Evolutionary conservation across 306 rosid species (phyloP).

Genomic region (Quercus variabilis): DNA sequence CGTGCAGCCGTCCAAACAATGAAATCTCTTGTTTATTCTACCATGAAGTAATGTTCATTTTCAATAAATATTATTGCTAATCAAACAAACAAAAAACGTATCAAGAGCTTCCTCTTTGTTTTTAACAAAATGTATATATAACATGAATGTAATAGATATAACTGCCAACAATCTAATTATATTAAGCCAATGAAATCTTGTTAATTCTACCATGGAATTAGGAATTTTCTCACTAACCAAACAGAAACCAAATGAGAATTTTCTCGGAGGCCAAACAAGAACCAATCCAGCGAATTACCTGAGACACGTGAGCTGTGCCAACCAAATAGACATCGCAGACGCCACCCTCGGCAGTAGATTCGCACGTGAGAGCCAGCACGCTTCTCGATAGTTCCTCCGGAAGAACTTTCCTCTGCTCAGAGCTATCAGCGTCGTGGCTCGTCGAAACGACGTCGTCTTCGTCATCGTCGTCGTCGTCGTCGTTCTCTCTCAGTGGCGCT

Average conservation of each 20-base stretch:
- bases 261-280: neutral
- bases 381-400: constrained; percentile 73
- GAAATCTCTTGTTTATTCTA: no score
- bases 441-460: constrained; percentile 1
- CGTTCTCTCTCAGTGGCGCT: constrained; percentile 29
- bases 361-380: constrained; percentile 68
- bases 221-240: constrained; percentile 1
- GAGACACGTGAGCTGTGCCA: constrained; percentile 92
- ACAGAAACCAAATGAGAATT: neutral
- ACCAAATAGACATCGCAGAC: constrained; percentile 80
- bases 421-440: constrained; percentile 17
- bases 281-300: constrained; percentile 36
- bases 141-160: neutral
- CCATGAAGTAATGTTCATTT: no score
- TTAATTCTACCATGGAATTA: no score
- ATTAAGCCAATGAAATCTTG: neutral
- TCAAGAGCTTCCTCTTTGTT: no score
- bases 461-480: neutral
- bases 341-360: constrained; percentile 56
- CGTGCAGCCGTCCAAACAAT: no score
- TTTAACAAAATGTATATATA: neutral
- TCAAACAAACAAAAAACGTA: no score
- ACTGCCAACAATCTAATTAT: neutral
- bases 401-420: constrained; percentile 40
- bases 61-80: no score